phyloP scores from a whole-genome alignment of 2,329 filamentous ascomycete genomes.

The Talaromyces rugulosus region DNA sequence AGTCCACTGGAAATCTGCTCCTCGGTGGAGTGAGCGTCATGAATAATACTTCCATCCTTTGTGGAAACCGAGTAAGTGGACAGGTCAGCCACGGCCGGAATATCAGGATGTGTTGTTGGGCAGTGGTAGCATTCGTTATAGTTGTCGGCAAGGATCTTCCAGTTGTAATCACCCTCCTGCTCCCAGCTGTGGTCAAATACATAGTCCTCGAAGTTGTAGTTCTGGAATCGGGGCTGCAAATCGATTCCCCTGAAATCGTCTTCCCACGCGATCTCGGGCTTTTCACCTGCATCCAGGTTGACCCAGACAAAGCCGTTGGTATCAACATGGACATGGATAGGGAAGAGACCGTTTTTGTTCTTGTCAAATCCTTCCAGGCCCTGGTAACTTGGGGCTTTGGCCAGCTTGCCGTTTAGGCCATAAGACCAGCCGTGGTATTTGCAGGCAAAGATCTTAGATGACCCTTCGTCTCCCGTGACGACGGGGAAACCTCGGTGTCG shows the following conservation, averaged over 20 bases:
- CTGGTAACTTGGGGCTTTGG: slow-evolving; percentile 56
- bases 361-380: slow-evolving; percentile 54
- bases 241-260: slow-evolving; percentile 51
- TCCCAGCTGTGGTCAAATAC: slow-evolving; percentile 56
- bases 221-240: slow-evolving; percentile 40
- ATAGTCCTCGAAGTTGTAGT: slow-evolving; percentile 52
- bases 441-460: slow-evolving; percentile 51
- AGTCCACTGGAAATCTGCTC: slow-evolving; percentile 48
- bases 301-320: slow-evolving; percentile 55
- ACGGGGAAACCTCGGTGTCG: slow-evolving; percentile 57
- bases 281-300: slow-evolving; percentile 48
- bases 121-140: slow-evolving; percentile 51
- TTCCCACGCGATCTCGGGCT: slow-evolving; percentile 49
- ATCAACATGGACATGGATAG: slow-evolving; percentile 53
- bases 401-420: slow-evolving; percentile 52
- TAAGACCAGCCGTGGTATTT: slow-evolving; percentile 61
- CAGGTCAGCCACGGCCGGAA: slow-evolving; percentile 45
- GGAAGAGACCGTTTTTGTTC: slow-evolving; percentile 51
- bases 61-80: slow-evolving; percentile 50
- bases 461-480: slow-evolving; percentile 47
- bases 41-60: slow-evolving; percentile 47
- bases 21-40: slow-evolving; percentile 40
- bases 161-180: slow-evolving; percentile 56
- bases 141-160: slow-evolving; percentile 60
- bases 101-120: slow-evolving; percentile 18